Evolutionary conservation across 768 basidiomycete species (phyloP), one percentile per base, ranked within the genome.

Genomic region (Lyophyllum atratum): DNA sequence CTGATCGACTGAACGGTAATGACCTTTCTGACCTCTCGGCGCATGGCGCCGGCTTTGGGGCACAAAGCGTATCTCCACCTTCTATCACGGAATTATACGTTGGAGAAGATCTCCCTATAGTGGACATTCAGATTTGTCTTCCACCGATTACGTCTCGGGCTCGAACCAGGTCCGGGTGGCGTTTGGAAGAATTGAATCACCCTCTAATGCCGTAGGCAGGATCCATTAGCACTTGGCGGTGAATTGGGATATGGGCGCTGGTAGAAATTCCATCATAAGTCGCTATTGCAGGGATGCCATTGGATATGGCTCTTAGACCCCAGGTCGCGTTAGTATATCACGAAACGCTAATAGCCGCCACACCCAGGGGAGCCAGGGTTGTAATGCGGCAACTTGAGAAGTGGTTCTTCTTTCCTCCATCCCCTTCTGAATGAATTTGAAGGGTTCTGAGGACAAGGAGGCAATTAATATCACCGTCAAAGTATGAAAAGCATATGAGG

Each of bases 21-120:
- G 43, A 24, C 22, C 10, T 37, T 9, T 37, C 17, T 3, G 8
- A 15, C 34, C 12, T 37, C 34, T 37, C 17, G 34, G 34, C 34
- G 17, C 17, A 37, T 15, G 34, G 14, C 11, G 4, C 43, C 2
- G 39, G 15, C n/a, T 49, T 33, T 49, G 19, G 48, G 48, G 48
- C 8, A 22, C n/a, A 17, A 37, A 49, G 48, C 33, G 8, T 19
- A 21, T 22, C 31, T 34, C 5, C 4, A 14, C 43, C 22, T 44
- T 44, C 24, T 25, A n/a, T 24, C 43, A 24, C 43, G 43, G 17
- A 44, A 8, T 12, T 21, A 24, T 14, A 21, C 54, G 28, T 31
- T 24, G 8, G 4, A 59, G 40, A 19, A 62, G 48, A 57, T 61
- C 58, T 7, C 25, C 17, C 40, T 64, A 37, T 64, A 34, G 28